Conservation (phyloP, 495 filamentous ascomycete genomes). For the Lineolata rhizophorae region DNA sequence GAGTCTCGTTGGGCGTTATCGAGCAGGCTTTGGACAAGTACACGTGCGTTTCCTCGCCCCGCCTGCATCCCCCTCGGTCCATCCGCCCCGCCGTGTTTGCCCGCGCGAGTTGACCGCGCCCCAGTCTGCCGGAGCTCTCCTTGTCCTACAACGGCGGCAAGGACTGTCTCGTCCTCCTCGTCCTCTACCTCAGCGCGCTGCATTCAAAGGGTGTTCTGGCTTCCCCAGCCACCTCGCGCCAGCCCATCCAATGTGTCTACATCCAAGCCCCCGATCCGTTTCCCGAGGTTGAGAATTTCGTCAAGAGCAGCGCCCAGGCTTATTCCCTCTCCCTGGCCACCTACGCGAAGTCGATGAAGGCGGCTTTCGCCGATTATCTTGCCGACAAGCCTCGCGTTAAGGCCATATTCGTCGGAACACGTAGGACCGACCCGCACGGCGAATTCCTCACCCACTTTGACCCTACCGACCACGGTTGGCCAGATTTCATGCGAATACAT, state of each 20-base stretch:
- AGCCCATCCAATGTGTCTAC: conserved; percentile 58
- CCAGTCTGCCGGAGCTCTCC: conserved; percentile 43
- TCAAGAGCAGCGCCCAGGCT: conserved; percentile 30
- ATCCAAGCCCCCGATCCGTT: conserved; percentile 68
- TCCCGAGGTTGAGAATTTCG: conserved; percentile 65
- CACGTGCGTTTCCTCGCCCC: conserved; percentile 20
- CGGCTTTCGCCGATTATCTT: conserved; percentile 61
- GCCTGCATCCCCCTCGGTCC: neutral
- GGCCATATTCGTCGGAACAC: conserved; percentile 82
- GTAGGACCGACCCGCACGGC: conserved; percentile 83
- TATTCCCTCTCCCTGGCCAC: conserved; percentile 63
- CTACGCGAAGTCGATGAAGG: conserved; percentile 58
- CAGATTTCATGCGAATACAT: conserved; percentile 76
- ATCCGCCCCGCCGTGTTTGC: conserved; percentile 1
- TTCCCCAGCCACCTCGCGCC: conserved; percentile 2
- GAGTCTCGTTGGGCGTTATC: conserved; percentile 46
- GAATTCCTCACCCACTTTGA: conserved; percentile 57
- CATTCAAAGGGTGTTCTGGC: conserved; percentile 13
- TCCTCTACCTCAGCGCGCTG: conserved; percentile 63
- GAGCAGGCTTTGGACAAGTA: conserved; percentile 49
- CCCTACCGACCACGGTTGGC: conserved; percentile 76
- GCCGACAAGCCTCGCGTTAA: conserved; percentile 34
- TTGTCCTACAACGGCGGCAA: conserved; percentile 97
- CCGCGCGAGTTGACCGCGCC: neutral
- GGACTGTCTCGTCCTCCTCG: conserved; percentile 85